Evolutionary conservation across 768 basidiomycete species (phyloP), one percentile per base, ranked within the genome.

Genomic region (Crepidotus variabilis): DNA sequence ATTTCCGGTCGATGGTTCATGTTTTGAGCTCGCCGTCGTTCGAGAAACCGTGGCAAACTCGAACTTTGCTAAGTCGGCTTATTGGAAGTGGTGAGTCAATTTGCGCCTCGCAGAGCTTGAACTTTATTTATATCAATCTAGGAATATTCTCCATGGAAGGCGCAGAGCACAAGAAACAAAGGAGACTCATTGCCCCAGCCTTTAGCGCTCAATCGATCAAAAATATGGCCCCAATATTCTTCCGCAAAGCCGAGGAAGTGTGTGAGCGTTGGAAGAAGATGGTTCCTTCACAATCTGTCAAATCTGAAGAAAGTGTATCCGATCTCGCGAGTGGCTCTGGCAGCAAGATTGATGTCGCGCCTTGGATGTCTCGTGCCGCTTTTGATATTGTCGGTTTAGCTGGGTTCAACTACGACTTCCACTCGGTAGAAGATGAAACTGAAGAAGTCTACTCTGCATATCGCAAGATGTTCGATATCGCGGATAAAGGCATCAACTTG

Each of bases 311-410:
- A 6, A 33, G 61, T 0, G n/a, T 56, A 13, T 54, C 57, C n/a
- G 55, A 60, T 22, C 58, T 59, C 20, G 49, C 54, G 28, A 3
- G 11, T 20, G 18, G 3, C 11, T 34, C 43, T 43, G 54, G 60
- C 24, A 57, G 59, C 2, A 65, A 67, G 6, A 65, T 87, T 52
- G 83, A 87, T 57, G 72, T 85, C 20, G 69, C 76, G 21, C 77
- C 78, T 55, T 87, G 83, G 80, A 64, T 85, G n/a, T 81, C 81
- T 11, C 79, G 84, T 23, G 78, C 80, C 0, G 79, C 84, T 1
- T 81, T 88, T 55, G 86, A 88, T 60, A 75, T 85, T 10, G 84
- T 87, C 49, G 86, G 85, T 9, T 70, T 84, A 8, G 78, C 84
- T 5, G 80, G 78, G 5, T 80, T 84, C 35, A 75, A 79, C 58